Base-by-base conservation (phyloP, 2,329 filamentous ascomycete species). In the Diatrype stigma region DNA sequence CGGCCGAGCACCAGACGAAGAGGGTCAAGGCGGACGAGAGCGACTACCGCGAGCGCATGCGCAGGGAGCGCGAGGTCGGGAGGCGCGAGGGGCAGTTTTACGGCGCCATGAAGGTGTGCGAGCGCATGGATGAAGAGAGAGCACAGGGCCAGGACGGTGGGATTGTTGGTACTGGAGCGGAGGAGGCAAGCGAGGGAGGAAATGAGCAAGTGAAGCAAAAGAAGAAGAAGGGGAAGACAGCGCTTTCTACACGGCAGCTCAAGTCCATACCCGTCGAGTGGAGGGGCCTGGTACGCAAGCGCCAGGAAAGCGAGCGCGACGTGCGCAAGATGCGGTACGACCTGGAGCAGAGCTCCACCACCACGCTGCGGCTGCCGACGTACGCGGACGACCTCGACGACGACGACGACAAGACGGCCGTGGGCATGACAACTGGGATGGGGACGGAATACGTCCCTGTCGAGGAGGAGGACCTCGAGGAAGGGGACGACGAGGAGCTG, bases 41-140 rank as follows among this genome's bases (percentile, higher is more conserved):
- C 1, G 88, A 88, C 64, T 96, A 89, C 63, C 75, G 89, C 10
- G 86, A 89, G 56, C 76, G 90, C 2, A 80, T 90, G 52, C 76
- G 86, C 52, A 76, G 74, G 63, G 89, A 93, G 68, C 76, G 84
- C 48, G 87, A 93, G 69, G 78, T 82, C 49, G 82, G 78, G 54
- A 78, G 85, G 59, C 65, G 80, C 3, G 90, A 96, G 68, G 81
- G 79, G 23, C 81, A 88, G 67, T 75, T 93, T 21, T 79, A 80
- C 55, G 89, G 83, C 1, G 93, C 90, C 21, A 92, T 96, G 77
- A 88, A 87, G 60, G 84, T 94, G 10, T 85, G 89, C 2, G 90
- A 96, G 73, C 74, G 84, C 48, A 79, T 97, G 70, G 85, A 88
- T 53, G 79, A 80, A 6, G 82, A 85, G 57, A 67, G 68, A 40